Evolutionary conservation across 1,139 yeast genomes (phyloP).

Genomic region (Blastobotrys malaysiensis): DNA sequence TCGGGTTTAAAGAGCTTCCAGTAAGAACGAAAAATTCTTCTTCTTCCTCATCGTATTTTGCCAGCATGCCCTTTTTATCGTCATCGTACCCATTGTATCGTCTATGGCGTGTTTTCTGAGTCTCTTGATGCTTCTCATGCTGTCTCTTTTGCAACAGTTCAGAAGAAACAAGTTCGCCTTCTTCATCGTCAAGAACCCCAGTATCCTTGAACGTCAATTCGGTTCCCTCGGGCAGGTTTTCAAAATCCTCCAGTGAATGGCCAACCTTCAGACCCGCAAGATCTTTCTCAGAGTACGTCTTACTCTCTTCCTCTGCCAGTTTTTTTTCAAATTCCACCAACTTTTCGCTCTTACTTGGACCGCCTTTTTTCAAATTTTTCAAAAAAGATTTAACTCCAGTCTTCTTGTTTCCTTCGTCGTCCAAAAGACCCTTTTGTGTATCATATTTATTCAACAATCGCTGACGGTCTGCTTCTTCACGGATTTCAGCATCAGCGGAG

Average conservation of each 20-base stretch:
- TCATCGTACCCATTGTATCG: slow-evolving; percentile 17
- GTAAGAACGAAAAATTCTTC: slow-evolving; percentile 26
- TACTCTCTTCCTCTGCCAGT: slow-evolving; percentile 17
- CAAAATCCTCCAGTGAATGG: slow-evolving; percentile 43
- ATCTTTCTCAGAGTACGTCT: slow-evolving; percentile 26
- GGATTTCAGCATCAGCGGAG: not conserved
- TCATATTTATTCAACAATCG: not conserved
- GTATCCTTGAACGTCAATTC: slow-evolving; percentile 64
- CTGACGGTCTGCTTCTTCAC: not conserved
- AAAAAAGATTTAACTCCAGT: slow-evolving; percentile 21
- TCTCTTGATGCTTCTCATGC: slow-evolving; percentile 3
- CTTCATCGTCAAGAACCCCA: slow-evolving; percentile 46
- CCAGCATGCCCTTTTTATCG: slow-evolving; percentile 23
- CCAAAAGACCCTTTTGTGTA: slow-evolving; percentile 12
- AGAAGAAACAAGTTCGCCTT: slow-evolving; percentile 44
- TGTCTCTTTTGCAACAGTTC: slow-evolving; percentile 27
- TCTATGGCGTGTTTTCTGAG: slow-evolving; percentile 11
- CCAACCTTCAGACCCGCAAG: slow-evolving; percentile 42
- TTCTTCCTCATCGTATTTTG: slow-evolving; percentile 24
- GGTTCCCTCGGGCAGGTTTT: slow-evolving; percentile 41
- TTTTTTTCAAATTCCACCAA: slow-evolving; percentile 13
- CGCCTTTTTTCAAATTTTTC: slow-evolving; percentile 20
- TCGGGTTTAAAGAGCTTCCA: slow-evolving; percentile 18
- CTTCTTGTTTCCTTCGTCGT: slow-evolving; percentile 6
- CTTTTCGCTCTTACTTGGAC: slow-evolving; percentile 15